phyloP scores from a whole-genome alignment of 129 eudicot genomes.

The Calendula officinalis region DNA sequence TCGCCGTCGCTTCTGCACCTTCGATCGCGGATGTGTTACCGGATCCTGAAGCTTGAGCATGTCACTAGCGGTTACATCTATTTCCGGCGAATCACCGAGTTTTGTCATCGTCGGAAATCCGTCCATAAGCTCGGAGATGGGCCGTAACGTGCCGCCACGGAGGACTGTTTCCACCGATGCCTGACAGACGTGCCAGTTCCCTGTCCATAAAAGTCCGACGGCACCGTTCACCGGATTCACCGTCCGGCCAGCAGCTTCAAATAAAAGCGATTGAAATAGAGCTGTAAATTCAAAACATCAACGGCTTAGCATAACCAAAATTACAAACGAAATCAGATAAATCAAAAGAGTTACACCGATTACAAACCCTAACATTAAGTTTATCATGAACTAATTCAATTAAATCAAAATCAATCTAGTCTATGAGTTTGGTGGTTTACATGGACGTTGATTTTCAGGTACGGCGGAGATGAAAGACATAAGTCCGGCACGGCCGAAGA shows the following conservation, averaged over 20 bases:
- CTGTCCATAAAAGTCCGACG: constrained; percentile 78
- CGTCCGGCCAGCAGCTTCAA: constrained; percentile 94
- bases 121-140: constrained; percentile 60
- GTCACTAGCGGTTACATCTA: constrained; percentile 24
- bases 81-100: constrained; percentile 48
- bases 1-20: constrained; percentile 50
- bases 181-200: constrained; percentile 95
- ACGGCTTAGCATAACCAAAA: neutral
- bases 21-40: constrained; percentile 11
- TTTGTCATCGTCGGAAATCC: constrained; percentile 36
- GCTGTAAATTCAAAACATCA: constrained; percentile 41
- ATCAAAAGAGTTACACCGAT: too few species aligned
- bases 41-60: constrained; percentile 36
- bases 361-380: constrained; percentile 12
- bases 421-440: constrained; percentile 32
- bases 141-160: constrained; percentile 72
- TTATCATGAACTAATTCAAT: constrained; percentile 7
- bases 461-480: constrained; percentile 90
- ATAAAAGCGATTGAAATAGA: constrained; percentile 76
- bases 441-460: constrained; percentile 68
- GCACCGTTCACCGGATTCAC: constrained; percentile 97
- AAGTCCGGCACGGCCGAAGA: constrained; percentile 97
- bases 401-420: neutral
- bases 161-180: constrained; percentile 88
- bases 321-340: too few species aligned